A percentile compares a stretch with the other conserved stretches of the same genome.
Evolutionary conservation across 257 asterid genomes (phyloP).

Genomic region (Striga asiatica): DNA sequence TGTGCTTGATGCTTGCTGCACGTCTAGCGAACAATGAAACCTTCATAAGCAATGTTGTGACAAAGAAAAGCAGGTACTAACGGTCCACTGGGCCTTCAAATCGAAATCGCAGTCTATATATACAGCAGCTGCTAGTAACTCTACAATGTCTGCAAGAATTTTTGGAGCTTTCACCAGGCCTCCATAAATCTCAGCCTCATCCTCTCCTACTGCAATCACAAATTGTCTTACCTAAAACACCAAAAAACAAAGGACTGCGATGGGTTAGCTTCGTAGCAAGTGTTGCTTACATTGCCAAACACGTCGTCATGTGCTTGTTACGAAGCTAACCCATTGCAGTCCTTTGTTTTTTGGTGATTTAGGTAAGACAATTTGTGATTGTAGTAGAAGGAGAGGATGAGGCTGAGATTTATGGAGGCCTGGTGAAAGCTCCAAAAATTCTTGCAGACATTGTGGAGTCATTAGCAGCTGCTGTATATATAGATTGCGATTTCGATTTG

Average conservation of each 20-base stretch:
- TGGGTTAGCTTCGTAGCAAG: no score
- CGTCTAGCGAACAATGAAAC: slow-evolving; percentile 50
- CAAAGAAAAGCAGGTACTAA: no score
- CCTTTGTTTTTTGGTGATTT: slow-evolving; percentile 16
- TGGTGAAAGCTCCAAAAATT: slow-evolving; percentile 65
- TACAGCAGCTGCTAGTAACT: slow-evolving; percentile 63
- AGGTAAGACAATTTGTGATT: slow-evolving; percentile 59
- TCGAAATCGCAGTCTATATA: slow-evolving; percentile 32
- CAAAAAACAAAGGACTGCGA: no score
- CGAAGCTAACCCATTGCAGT: no score
- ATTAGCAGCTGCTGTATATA: slow-evolving; percentile 57
- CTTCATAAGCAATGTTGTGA: slow-evolving; percentile 57
- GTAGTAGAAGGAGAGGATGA: slow-evolving; percentile 39
- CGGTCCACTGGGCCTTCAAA: slow-evolving; percentile 37
- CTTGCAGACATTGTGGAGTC: slow-evolving; percentile 85
- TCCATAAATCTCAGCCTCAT: slow-evolving; percentile 43
- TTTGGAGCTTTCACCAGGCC: slow-evolving; percentile 75
- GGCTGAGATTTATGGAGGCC: slow-evolving; percentile 57
- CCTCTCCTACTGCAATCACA: slow-evolving; percentile 39
- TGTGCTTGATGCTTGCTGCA: slow-evolving; percentile 94
- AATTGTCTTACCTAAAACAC: slow-evolving; percentile 57
- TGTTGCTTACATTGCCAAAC: no score
- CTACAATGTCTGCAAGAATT: slow-evolving; percentile 78
- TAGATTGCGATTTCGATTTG: slow-evolving; percentile 29
- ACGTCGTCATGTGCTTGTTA: no score